A percentile compares a stretch with the other conserved stretches of the same genome.
Conservation (phyloP, 495 filamentous ascomycete species). For the Daldinia decipiens region DNA sequence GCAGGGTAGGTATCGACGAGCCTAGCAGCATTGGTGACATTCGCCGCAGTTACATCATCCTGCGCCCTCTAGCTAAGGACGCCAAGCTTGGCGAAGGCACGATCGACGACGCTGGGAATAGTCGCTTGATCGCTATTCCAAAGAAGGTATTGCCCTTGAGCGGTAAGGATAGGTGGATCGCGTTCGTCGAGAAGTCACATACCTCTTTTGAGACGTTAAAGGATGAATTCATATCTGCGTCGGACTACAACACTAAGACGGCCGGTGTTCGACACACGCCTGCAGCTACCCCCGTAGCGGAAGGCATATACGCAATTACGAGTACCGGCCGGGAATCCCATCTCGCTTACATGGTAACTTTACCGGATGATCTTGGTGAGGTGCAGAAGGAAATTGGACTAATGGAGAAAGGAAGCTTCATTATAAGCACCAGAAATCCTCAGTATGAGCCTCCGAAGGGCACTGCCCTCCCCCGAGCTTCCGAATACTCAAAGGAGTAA, state of each 20-base stretch:
- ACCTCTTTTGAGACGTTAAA: conserved; percentile 75
- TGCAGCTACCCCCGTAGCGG: conserved; percentile 77
- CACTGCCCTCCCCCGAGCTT: conserved; percentile 69
- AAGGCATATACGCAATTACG: conserved; percentile 89
- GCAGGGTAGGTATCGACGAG: conserved; percentile 76
- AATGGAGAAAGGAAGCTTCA: conserved; percentile 75
- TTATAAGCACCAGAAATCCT: conserved; percentile 85
- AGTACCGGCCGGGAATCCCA: conserved; percentile 76
- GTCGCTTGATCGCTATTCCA: conserved; percentile 79
- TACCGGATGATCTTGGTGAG: conserved; percentile 74
- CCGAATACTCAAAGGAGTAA: conserved; percentile 80
- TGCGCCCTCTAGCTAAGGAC: conserved; percentile 77
- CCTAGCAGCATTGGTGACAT: conserved; percentile 76
- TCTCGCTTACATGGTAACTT: conserved; percentile 82
- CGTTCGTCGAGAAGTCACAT: conserved; percentile 83
- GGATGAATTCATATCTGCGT: conserved; percentile 72
- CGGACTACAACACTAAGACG: conserved; percentile 82
- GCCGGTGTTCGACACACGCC: conserved; percentile 74
- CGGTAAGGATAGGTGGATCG: conserved; percentile 77
- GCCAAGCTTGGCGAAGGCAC: conserved; percentile 72
- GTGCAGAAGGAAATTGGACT: conserved; percentile 84
- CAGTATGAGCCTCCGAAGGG: conserved; percentile 70
- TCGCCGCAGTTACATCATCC: conserved; percentile 81
- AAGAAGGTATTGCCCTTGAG: conserved; percentile 87
- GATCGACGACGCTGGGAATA: conserved; percentile 71